Evolutionary conservation across 2,329 filamentous ascomycete species (phyloP).

Genomic region (Fusarium virguliforme): DNA sequence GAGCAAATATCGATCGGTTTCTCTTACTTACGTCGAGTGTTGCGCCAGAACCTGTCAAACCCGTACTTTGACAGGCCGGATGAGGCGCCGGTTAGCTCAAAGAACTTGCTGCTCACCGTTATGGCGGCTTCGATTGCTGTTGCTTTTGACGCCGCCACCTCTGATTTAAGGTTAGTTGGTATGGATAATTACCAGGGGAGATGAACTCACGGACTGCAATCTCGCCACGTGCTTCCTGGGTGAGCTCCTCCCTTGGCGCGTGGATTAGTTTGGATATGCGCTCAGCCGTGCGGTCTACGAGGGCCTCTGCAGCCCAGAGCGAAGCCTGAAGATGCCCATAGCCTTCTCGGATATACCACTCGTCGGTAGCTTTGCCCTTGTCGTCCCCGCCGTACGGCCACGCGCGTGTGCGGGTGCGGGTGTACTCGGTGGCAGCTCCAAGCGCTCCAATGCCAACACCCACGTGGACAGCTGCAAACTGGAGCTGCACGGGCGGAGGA

Average conservation of each 20-base stretch:
- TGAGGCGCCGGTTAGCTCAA: conserved; percentile 1
- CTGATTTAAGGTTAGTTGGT: too few species aligned
- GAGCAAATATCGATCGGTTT: not conserved
- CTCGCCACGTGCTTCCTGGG: conserved; percentile 7
- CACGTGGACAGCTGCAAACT: not conserved
- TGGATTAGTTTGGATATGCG: not conserved
- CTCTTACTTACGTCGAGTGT: conserved; percentile 4
- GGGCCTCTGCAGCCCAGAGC: not conserved
- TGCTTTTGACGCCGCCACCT: conserved; percentile 6
- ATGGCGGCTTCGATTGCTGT: not conserved
- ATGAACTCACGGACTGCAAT: conserved; percentile 6
- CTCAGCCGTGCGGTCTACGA: not conserved
- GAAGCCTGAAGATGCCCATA: not conserved
- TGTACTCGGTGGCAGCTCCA: not conserved
- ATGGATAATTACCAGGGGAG: too few species aligned
- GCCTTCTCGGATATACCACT: not conserved
- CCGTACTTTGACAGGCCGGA: conserved; percentile 1
- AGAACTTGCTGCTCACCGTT: not conserved
- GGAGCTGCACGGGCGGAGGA: not conserved
- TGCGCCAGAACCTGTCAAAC: conserved; percentile 7
- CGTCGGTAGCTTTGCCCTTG: not conserved
- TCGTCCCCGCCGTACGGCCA: conserved; percentile 1
- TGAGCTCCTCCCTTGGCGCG: not conserved
- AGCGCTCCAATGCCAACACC: not conserved
- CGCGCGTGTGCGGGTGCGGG: not conserved